Evolutionary conservation across 768 basidiomycete genomes (phyloP).

Genomic region (Leccinum broughii): DNA sequence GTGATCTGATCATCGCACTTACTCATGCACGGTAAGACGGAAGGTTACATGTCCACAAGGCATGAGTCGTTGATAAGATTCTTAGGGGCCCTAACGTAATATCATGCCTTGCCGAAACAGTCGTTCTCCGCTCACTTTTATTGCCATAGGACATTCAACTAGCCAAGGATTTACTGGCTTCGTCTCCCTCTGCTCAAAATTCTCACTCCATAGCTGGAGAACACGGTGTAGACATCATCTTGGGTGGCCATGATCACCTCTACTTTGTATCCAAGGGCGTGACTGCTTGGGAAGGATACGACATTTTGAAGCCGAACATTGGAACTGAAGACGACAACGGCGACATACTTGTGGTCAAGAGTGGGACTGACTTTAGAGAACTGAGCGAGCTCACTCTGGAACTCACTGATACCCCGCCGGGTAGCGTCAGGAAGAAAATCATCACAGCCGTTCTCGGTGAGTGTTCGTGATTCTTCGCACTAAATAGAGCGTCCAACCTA

Average conservation of each 20-base stretch:
- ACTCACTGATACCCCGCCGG: slow-evolving; percentile 56
- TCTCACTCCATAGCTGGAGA: slow-evolving; percentile 40
- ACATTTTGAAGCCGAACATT: slow-evolving; percentile 48
- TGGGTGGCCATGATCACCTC: slow-evolving; percentile 90
- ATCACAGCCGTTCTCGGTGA: slow-evolving; percentile 63
- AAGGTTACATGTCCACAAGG: slow-evolving; percentile 9
- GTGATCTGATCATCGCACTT: slow-evolving; percentile 82
- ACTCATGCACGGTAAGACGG: slow-evolving; percentile 69
- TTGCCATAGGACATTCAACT: slow-evolving; percentile 61
- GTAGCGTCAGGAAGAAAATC: slow-evolving; percentile 63
- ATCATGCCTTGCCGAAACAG: background rate
- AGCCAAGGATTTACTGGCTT: slow-evolving; percentile 62
- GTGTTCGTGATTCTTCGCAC: slow-evolving; percentile 5
- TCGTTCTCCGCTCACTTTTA: slow-evolving; percentile 11
- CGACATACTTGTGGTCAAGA: slow-evolving; percentile 75
- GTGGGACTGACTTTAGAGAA: slow-evolving; percentile 88
- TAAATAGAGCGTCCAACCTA: background rate
- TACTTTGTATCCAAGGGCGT: slow-evolving; percentile 74
- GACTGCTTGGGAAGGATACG: slow-evolving; percentile 64
- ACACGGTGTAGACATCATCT: slow-evolving; percentile 81
- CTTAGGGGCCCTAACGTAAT: slow-evolving; percentile 33
- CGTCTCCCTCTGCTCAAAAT: slow-evolving; percentile 55
- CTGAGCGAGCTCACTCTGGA: slow-evolving; percentile 73
- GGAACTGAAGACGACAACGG: slow-evolving; percentile 73
- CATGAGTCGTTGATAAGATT: slow-evolving; percentile 6